These are phyloP conservation scores for Phycomyces nitens DNA, from an alignment of 192 early-diverging fungal species.

Conservation along the genomic window DNA sequence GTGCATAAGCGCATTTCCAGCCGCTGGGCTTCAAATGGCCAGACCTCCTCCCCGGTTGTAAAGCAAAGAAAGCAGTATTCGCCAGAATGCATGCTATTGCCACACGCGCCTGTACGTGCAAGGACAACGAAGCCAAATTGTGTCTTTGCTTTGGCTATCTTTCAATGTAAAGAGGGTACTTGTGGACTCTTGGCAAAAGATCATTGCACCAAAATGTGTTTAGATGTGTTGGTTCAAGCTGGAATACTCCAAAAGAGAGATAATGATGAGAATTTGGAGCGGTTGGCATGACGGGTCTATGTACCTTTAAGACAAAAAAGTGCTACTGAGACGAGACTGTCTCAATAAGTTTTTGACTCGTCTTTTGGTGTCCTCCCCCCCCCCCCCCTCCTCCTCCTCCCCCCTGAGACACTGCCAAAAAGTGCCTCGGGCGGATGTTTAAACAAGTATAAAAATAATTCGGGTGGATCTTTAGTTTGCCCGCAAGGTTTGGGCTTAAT, in stretches of 20 bases:
- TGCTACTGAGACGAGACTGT: background rate
- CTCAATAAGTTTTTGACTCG: background rate
- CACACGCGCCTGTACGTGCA: background rate
- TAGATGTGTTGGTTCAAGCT: no score
- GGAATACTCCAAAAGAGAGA: no score
- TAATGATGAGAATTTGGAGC: background rate
- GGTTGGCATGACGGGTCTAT: background rate
- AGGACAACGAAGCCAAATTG: no score
- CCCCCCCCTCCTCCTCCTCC: background rate
- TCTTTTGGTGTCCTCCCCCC: background rate
- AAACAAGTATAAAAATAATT: no score
- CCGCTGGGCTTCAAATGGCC: background rate
- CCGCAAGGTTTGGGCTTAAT: no score
- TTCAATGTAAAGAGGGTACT: no score
- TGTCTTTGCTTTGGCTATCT: no score
- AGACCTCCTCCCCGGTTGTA: conserved; percentile 2
- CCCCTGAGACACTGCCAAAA: background rate
- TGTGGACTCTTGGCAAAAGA: no score
- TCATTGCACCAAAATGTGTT: no score
- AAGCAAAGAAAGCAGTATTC: background rate
- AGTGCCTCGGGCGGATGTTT: no score
- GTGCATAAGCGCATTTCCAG: conserved; percentile 3
- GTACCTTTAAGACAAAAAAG: background rate
- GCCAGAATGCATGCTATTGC: background rate
- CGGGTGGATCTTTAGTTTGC: no score